Percentiles rank a stretch among this genome's conserved stretches.
These are phyloP conservation scores for Pistacia atlantica DNA, from an alignment of 345 rosid species.

Conservation along the genomic window DNA sequence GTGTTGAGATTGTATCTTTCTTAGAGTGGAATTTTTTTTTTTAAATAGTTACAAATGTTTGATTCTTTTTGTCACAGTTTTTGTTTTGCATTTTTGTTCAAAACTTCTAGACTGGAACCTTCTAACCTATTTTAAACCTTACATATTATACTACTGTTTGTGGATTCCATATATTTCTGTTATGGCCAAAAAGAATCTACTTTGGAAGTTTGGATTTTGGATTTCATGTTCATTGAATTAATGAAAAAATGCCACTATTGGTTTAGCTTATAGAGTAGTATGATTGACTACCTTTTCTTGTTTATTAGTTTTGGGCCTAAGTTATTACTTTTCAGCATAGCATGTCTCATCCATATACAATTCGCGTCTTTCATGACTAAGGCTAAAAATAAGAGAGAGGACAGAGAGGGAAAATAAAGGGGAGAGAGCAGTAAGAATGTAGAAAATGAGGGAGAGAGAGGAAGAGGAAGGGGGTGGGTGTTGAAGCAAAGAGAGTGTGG, in stretches of 20 bases:
- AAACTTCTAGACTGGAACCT: neutral
- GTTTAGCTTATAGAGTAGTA: neutral
- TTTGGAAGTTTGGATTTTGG: neutral
- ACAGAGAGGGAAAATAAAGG: too few relatives aligned
- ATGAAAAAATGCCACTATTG: neutral
- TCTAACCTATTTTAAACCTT: neutral
- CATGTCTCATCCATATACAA: too few relatives aligned
- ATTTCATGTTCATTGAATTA: neutral
- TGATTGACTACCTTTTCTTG: neutral
- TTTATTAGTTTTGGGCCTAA: too few relatives aligned
- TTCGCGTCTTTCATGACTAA: too few relatives aligned
- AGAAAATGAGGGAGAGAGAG: too few relatives aligned
- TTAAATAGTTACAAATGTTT: neutral
- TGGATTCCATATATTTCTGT: neutral
- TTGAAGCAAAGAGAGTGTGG: too few relatives aligned
- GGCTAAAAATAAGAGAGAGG: too few relatives aligned
- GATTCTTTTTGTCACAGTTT: neutral
- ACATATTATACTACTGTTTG: neutral
- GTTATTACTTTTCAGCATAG: too few relatives aligned
- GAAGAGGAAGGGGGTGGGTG: too few relatives aligned
- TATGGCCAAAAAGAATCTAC: neutral
- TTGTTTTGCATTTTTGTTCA: neutral
- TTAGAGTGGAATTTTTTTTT: neutral
- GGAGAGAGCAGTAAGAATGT: too few relatives aligned
- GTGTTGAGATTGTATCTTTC: neutral